Percentiles rank a stretch among this genome's conserved stretches.
These are phyloP conservation scores for Cladorrhinum sp. DNA, from an alignment of 2,329 filamentous ascomycete genomes.

Conservation along the genomic window DNA sequence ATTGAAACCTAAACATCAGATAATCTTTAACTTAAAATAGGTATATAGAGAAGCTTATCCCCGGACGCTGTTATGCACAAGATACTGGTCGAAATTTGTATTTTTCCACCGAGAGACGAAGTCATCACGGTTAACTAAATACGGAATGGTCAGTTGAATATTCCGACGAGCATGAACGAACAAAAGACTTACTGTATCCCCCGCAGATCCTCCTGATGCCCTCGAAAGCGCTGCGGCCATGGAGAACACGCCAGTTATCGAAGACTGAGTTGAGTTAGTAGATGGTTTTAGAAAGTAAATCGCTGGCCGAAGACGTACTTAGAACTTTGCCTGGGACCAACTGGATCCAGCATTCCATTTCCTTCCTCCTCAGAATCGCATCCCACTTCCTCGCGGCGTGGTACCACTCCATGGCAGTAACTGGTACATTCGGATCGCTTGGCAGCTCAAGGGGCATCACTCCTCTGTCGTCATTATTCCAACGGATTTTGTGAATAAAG, in stretches of 20 bases:
- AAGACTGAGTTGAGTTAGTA: constrained; percentile 60
- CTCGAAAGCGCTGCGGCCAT: constrained; percentile 79
- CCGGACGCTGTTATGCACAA: constrained; percentile 39
- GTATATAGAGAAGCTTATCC: constrained; percentile 26
- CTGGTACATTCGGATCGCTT: constrained; percentile 22
- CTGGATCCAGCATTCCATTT: constrained; percentile 76
- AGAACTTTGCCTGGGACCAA: constrained; percentile 74
- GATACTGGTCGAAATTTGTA: constrained; percentile 58
- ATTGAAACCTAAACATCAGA: background rate
- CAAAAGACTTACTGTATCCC: constrained; percentile 69
- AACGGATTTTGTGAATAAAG: constrained; percentile 63
- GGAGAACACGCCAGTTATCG: constrained; percentile 92
- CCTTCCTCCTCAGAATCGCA: constrained; percentile 60
- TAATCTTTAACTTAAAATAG: background rate
- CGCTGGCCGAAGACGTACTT: constrained; percentile 49
- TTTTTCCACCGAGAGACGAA: constrained; percentile 74
- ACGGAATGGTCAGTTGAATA: background rate
- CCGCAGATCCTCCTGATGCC: constrained; percentile 87
- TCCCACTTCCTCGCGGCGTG: constrained; percentile 73
- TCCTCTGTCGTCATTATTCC: constrained; percentile 91
- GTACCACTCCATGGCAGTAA: constrained; percentile 66
- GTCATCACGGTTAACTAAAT: constrained; percentile 72
- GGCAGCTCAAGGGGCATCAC: constrained; percentile 56
- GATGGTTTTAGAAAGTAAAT: constrained; percentile 15
- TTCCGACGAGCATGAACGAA: background rate